Evolutionary conservation across 371 early-diverging fungal genomes (phyloP).

Genomic region (Basidiobolus heterosporus): DNA sequence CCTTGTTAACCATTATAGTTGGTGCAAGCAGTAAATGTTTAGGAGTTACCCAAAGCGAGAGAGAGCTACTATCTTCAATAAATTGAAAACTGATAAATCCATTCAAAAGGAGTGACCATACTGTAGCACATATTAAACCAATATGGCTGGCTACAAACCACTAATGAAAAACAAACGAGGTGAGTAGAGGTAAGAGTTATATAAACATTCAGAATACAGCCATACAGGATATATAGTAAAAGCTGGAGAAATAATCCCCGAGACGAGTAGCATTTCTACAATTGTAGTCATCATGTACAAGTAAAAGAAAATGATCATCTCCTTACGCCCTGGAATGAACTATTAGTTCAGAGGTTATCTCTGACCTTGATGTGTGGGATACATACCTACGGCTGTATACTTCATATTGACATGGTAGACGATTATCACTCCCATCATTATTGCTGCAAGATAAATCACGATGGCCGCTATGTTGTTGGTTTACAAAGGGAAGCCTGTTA

Average conservation of each 20-base stretch:
- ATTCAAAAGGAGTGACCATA: conserved; percentile 83
- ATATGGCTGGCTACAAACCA: conserved; percentile 75
- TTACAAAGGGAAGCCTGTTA: neutral
- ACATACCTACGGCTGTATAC: conserved; percentile 90
- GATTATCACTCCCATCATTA: conserved; percentile 93
- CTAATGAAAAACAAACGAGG: conserved; percentile 18
- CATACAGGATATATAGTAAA: conserved; percentile 65
- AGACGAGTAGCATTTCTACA: conserved; percentile 71
- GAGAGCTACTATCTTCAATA: conserved; percentile 85
- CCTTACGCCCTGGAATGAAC: conserved; percentile 67
- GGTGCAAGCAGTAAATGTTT: neutral
- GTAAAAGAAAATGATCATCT: conserved; percentile 93
- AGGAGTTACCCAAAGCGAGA: conserved; percentile 64
- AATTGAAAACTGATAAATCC: conserved; percentile 93
- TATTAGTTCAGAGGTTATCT: neutral
- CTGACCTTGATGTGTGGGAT: neutral
- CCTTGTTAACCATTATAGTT: conserved; percentile 1
- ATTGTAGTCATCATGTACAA: conserved; percentile 70
- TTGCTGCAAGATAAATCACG: conserved; percentile 74
- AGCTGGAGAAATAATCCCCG: conserved; percentile 79
- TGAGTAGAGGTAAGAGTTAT: no score
- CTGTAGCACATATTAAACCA: conserved; percentile 62
- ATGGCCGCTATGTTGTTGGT: conserved; percentile 42
- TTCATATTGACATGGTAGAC: conserved; percentile 89
- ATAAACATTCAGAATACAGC: no score